Evolutionary conservation across 1,139 yeast species (phyloP), one percentile per base, ranked within the genome.

Genomic region (Yamadazyma spencermartinsiae): DNA sequence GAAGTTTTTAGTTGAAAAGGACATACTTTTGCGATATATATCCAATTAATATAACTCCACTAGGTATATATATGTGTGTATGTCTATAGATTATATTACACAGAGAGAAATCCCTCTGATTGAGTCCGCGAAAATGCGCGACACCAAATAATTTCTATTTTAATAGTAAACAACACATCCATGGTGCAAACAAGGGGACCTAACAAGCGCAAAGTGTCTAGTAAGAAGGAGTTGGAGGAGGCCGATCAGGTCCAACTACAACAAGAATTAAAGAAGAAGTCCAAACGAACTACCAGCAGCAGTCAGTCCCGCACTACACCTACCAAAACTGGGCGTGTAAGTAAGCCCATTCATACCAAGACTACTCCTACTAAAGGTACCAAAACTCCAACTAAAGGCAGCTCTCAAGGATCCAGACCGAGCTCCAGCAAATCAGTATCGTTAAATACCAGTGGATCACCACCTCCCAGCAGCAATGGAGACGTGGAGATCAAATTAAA

Each of bases 1-100:
- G 40, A 85, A 77, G 27, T 65, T 70, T 31, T 76, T 81, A 38
- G 74, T 68, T 1, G 87, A 69, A 53, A 76, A 84, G 13, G 89
- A 79, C 88, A 83, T 81, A n/a, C n/a, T n/a, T n/a, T n/a, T n/a
- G n/a, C n/a, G n/a, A n/a, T n/a, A n/a, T n/a, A n/a, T n/a, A n/a
- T n/a, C n/a, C n/a, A n/a, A n/a, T n/a, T n/a, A n/a, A n/a, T n/a
- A n/a, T n/a, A n/a, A n/a, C n/a, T n/a, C n/a, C n/a, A n/a, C n/a
- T n/a, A n/a, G n/a, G n/a, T n/a, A n/a, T n/a, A n/a, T n/a, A n/a
- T n/a, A n/a, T n/a, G n/a, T n/a, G n/a, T n/a, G n/a, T n/a, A n/a
- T n/a, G n/a, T n/a, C n/a, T n/a, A n/a, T n/a, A n/a, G n/a, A n/a
- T n/a, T n/a, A n/a, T n/a, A n/a, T n/a, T n/a, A n/a, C n/a, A n/a